Evolutionary conservation across 208 protist genomes (phyloP).

Genomic region (Leishmania guyanensis): DNA sequence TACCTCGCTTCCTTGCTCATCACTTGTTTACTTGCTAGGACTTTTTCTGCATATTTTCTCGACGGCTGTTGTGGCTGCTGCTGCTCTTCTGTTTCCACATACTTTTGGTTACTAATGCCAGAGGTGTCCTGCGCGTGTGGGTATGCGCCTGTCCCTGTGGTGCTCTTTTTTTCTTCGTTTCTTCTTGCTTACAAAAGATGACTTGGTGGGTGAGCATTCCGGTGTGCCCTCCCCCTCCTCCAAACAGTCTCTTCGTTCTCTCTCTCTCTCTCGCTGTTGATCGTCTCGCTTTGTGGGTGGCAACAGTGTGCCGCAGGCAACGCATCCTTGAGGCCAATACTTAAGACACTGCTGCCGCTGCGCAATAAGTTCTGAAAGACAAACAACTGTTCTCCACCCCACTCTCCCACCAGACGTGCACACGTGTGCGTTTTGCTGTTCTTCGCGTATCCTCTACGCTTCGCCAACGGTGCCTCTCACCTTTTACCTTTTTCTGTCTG

Average conservation of each 20-base stretch:
- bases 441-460: not conserved
- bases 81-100: slow-evolving; percentile 8
- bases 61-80: not conserved
- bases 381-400: not conserved
- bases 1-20: slow-evolving; percentile 3
- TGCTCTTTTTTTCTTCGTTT: slow-evolving; percentile 13
- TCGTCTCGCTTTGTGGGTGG: slow-evolving; percentile 1
- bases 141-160: not conserved
- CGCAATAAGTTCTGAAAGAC: not conserved
- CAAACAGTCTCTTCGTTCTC: not conserved
- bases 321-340: not conserved
- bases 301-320: not conserved
- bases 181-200: slow-evolving; percentile 1
- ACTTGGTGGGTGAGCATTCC: too few species aligned
- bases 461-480: slow-evolving; percentile 4
- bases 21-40: not conserved
- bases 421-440: not conserved
- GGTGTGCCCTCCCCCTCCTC: not conserved
- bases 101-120: not conserved
- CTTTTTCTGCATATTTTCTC: slow-evolving; percentile 2
- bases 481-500: slow-evolving; percentile 15
- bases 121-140: not conserved
- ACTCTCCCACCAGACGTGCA: not conserved
- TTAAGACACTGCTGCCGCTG: not conserved
- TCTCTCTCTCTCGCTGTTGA: not conserved